Evolutionary conservation across 73 alveolate species (phyloP).

Genomic region (Paramecium bursaria): DNA sequence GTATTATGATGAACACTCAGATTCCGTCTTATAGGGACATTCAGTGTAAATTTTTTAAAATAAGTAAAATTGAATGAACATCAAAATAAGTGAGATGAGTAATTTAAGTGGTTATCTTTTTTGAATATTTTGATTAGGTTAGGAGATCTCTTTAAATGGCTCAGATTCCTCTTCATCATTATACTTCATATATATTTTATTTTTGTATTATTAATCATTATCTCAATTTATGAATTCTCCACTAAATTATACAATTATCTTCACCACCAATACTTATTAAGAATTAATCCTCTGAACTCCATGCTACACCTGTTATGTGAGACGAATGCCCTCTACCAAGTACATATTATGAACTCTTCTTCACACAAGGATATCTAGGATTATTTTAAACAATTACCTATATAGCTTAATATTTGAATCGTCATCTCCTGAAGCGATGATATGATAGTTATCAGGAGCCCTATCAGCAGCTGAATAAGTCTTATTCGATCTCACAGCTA

Average conservation of each 20-base stretch:
- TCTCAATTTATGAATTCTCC: slow-evolving; percentile 79
- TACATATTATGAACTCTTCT: slow-evolving; percentile 75
- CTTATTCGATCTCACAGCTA: slow-evolving; percentile 82
- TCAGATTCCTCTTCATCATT: too few relatives aligned
- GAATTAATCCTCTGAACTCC: slow-evolving; percentile 81
- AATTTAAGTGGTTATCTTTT: too few relatives aligned
- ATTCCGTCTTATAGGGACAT: too few relatives aligned
- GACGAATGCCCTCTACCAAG: slow-evolving; percentile 89
- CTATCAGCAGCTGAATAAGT: slow-evolving; percentile 66
- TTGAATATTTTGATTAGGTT: too few relatives aligned
- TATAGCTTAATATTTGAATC: slow-evolving; percentile 87
- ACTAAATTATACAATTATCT: slow-evolving; percentile 93
- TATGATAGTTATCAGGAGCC: slow-evolving; percentile 71
- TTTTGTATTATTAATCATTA: slow-evolving; percentile 5
- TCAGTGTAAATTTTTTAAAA: too few relatives aligned
- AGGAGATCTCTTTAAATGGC: too few relatives aligned
- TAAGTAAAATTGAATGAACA: too few relatives aligned
- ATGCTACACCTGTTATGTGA: slow-evolving; percentile 91
- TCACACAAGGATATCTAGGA: slow-evolving; percentile 89
- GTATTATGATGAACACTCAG: too few relatives aligned
- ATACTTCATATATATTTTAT: too few relatives aligned
- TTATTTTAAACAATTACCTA: not conserved
- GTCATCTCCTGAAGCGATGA: slow-evolving; percentile 95
- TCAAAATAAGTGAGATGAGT: too few relatives aligned
- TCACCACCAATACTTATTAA: slow-evolving; percentile 95